Percentiles rank a stretch among this genome's conserved stretches.
Conservation (phyloP, 129 eudicot species). For the Mikania micrantha region DNA sequence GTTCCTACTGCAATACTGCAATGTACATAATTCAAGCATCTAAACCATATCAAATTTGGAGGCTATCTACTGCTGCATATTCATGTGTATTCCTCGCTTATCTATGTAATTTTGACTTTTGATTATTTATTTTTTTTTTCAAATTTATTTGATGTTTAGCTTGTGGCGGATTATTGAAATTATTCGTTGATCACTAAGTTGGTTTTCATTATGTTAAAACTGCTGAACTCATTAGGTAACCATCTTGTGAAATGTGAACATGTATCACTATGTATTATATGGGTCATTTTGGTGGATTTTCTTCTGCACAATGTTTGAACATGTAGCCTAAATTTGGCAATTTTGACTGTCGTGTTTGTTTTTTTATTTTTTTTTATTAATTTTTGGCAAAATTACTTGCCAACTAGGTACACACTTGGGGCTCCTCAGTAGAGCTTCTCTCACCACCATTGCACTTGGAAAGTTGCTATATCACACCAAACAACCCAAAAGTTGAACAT, state of each 20-base stretch:
- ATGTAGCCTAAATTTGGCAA: background rate
- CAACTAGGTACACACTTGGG: no score
- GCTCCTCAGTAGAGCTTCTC: background rate
- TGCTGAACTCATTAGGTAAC: background rate
- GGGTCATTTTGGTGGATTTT: background rate
- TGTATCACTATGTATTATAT: background rate
- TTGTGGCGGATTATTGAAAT: background rate
- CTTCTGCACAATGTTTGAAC: background rate
- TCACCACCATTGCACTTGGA: background rate
- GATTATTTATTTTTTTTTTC: background rate
- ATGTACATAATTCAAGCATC: conserved; percentile 11
- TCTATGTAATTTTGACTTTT: background rate
- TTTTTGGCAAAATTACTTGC: background rate
- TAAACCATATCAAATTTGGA: background rate
- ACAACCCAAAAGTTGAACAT: background rate
- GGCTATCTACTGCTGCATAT: background rate
- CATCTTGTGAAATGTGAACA: background rate
- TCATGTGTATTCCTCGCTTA: background rate
- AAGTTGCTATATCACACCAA: background rate
- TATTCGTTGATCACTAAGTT: background rate
- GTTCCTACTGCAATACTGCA: conserved; percentile 5
- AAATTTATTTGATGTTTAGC: background rate
- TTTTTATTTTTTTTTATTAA: background rate
- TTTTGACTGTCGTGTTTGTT: background rate
- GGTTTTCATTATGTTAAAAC: background rate